These are phyloP conservation scores for Posidonia australis DNA, from an alignment of 106 monocot species.

Conservation along the genomic window DNA sequence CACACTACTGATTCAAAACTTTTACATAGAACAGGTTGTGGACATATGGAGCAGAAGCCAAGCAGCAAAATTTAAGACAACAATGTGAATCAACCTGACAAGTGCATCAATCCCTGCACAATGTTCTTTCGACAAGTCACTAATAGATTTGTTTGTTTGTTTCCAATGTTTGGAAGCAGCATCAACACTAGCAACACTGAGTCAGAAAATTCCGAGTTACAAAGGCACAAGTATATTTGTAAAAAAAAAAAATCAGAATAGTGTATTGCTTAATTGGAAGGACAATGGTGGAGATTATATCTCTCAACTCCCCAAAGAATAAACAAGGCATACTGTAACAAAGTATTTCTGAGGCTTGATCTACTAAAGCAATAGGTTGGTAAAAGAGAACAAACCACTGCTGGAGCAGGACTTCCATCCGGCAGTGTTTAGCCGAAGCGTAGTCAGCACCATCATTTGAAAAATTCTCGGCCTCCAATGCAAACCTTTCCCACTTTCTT, in stretches of 20 bases:
- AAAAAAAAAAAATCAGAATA: not conserved
- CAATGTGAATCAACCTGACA: constrained; percentile 30
- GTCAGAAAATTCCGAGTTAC: not conserved
- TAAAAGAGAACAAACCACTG: constrained; percentile 29
- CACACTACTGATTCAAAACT: not conserved
- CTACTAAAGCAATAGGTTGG: not conserved
- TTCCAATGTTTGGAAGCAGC: constrained; percentile 62
- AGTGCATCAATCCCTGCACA: constrained; percentile 40
- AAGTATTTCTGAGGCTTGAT: not conserved
- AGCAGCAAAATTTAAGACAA: not conserved
- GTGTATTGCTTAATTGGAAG: too few species aligned
- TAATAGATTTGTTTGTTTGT: constrained; percentile 33
- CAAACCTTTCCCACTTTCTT: constrained; percentile 81
- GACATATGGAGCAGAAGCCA: not conserved
- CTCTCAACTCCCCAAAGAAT: too few species aligned
- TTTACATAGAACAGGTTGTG: not conserved
- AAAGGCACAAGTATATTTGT: not conserved
- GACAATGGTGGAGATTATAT: too few species aligned
- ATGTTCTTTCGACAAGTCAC: constrained; percentile 42
- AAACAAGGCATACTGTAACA: not conserved
- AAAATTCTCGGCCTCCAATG: constrained; percentile 32
- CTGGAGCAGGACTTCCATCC: constrained; percentile 56
- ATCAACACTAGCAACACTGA: constrained; percentile 48
- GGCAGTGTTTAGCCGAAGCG: constrained; percentile 71
- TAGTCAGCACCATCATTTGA: constrained; percentile 47